phyloP scores from a whole-genome alignment of 2,329 filamentous ascomycete genomes.

The Botrytis fabae region DNA sequence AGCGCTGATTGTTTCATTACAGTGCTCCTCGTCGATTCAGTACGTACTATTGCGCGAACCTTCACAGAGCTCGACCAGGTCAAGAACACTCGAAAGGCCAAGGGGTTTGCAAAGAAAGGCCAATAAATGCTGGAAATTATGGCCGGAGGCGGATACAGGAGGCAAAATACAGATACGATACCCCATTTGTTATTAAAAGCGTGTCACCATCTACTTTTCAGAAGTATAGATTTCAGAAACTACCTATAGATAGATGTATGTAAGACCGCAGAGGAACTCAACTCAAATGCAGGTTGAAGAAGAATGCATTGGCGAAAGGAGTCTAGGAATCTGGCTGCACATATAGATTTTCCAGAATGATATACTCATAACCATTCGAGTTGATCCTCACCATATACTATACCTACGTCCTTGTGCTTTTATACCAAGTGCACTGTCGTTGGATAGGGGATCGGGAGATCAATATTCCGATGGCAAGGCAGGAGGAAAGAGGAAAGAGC shows the following conservation, averaged over 20 bases:
- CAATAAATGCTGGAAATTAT: conserved; percentile 1
- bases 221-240: background rate
- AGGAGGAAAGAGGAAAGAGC: background rate
- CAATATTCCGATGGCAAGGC: background rate
- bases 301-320: background rate
- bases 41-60: conserved; percentile 41
- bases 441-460: background rate
- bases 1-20: background rate
- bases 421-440: background rate
- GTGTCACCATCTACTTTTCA: background rate
- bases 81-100: conserved; percentile 19
- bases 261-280: background rate
- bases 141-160: background rate
- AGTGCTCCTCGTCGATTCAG: conserved; percentile 43
- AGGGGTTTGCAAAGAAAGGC: conserved; percentile 9
- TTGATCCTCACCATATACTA: background rate
- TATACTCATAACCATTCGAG: background rate
- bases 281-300: background rate
- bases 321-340: background rate
- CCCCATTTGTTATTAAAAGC: background rate
- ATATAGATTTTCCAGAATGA: background rate
- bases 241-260: background rate
- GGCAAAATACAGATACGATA: background rate
- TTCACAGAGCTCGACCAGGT: conserved; percentile 42
- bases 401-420: background rate